Conservation (phyloP, 768 basidiomycete genomes). For the Neoboletus magnificus region DNA sequence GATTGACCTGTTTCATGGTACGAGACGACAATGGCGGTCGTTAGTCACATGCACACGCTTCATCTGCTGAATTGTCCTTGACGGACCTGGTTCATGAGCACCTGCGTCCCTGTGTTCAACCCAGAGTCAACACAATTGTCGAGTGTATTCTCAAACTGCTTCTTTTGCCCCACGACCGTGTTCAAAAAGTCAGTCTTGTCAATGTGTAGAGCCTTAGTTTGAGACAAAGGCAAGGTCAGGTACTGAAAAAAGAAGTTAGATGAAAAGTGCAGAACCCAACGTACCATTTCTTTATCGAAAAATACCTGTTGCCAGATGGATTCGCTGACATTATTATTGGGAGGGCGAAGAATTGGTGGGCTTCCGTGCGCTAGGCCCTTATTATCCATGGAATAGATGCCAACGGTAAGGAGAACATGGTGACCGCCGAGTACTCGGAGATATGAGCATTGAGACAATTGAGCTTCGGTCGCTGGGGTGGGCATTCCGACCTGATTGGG, state of each 20-base stretch:
- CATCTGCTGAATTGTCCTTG: background rate
- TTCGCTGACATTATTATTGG: background rate
- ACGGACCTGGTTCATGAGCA: constrained; percentile 86
- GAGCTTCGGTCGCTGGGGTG: background rate
- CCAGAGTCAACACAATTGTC: constrained; percentile 95
- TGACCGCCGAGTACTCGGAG: constrained; percentile 14
- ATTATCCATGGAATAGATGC: constrained; percentile 17
- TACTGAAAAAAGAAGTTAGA: background rate
- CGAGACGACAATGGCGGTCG: background rate
- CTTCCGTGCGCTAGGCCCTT: background rate
- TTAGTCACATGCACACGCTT: background rate
- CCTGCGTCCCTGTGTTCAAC: constrained; percentile 92
- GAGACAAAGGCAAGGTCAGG: background rate
- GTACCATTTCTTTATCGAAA: constrained; percentile 91
- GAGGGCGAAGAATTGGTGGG: background rate
- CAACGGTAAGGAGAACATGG: constrained; percentile 28
- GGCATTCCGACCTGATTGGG: background rate
- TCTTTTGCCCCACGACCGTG: constrained; percentile 92
- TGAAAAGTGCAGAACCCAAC: constrained; percentile 15
- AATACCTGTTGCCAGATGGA: no score
- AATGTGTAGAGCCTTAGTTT: constrained; percentile 70
- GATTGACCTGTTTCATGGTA: constrained; percentile 65
- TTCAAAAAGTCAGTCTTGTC: constrained; percentile 94
- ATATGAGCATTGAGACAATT: constrained; percentile 6
- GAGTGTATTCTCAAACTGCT: constrained; percentile 86